Conservation (phyloP, 2,329 filamentous ascomycete species). For the Alternaria ethzedia region DNA sequence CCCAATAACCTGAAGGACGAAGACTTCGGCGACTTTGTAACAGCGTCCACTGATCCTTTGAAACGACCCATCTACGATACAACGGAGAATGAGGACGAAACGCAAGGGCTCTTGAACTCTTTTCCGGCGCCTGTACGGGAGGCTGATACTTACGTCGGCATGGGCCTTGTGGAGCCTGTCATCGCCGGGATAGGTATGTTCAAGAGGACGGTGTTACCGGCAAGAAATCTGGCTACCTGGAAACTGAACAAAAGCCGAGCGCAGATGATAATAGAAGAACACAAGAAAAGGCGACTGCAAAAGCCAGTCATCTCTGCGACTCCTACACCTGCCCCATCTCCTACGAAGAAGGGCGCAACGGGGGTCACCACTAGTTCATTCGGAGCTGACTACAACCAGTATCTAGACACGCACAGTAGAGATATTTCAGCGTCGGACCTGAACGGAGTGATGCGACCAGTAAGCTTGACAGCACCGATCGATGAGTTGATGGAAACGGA, state of each 20-base stretch:
- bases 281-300: background rate
- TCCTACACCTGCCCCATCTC: background rate
- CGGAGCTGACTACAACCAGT: background rate
- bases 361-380: background rate
- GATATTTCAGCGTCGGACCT: background rate
- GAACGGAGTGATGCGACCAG: conserved; percentile 8
- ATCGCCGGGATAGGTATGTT: background rate
- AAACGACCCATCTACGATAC: conserved; percentile 6
- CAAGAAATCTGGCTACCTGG: conserved; percentile 4
- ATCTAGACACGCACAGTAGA: background rate
- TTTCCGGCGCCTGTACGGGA: background rate
- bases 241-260: background rate
- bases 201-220: conserved; percentile 8
- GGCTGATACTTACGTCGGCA: conserved; percentile 4
- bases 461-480: conserved; percentile 2
- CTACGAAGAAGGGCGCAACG: background rate
- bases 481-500: conserved; percentile 7
- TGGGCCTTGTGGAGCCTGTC: conserved; percentile 7
- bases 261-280: background rate
- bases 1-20: conserved; percentile 5
- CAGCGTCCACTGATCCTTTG: background rate
- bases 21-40: conserved; percentile 14
- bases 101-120: background rate
- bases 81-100: background rate
- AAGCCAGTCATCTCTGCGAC: background rate